Evolutionary conservation across 257 asterid genomes (phyloP), one percentile per base, ranked within the genome.

Genomic region (Verbena officinalis): DNA sequence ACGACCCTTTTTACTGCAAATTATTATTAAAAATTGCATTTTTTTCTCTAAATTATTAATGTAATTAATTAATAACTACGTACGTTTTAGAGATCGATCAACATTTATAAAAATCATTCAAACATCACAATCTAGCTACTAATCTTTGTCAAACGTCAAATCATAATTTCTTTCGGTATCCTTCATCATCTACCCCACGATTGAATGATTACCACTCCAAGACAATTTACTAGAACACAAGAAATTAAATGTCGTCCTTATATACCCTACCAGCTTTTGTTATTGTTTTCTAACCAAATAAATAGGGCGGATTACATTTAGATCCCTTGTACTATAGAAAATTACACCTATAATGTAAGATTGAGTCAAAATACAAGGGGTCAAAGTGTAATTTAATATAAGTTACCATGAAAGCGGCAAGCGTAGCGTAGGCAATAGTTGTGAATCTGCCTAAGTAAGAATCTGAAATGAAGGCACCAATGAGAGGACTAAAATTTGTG

Each of bases 401-500:
- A 27, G 5, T 27, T 86, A 90, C 97, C 90, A 72, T 38, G 43
- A 83, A 54, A 20, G 84, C 16, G 20, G 77, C 78, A 39, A 88
- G 14, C 12, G 88, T 77, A 4, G 89, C 75, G 42, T 50, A 75
- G 15, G 95, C 92, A 52, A 91, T 83, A 44, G 95, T 86, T 23
- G 15, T 39, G 78, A 88, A 91, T 63, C 94, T 70, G 70, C 98
- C 98, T 43, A 73, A 33, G 59, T 73, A 78, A 22, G 91, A 70
- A 51, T 91, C 98, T 0, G 88, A 83, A 46, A 88, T 39, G 61
- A 70, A 91, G 0, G 96, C 96, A 6, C 98, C 98, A 14, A 78
- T 0, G 56, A 91, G 65, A 2, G 96, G 98, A 1, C 68, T 42
- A 50, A 91, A 91, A 62, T 77, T 91, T 0, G 88, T 57, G 62